Evolutionary conservation across 768 basidiomycete species (phyloP).

Genomic region (Hysterangium stoloniferum): DNA sequence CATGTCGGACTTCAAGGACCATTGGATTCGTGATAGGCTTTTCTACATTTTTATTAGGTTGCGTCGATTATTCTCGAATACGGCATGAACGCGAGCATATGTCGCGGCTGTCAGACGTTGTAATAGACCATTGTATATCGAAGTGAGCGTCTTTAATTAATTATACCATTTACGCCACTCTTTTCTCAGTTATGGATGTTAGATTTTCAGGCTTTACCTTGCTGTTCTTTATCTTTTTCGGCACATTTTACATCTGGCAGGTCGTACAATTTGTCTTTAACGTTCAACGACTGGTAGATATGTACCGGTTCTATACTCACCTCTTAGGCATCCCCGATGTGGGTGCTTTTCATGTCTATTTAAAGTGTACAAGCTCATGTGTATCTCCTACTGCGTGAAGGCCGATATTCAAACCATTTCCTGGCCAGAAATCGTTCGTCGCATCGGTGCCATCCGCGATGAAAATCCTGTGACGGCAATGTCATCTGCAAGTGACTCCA

Average conservation of each 20-base stretch:
- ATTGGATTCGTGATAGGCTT: constrained; percentile 98
- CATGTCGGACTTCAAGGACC: constrained; percentile 48
- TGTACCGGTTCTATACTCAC: constrained; percentile 95
- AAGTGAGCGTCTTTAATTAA: constrained; percentile 43
- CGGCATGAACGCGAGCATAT: constrained; percentile 45
- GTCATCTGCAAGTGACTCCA: constrained; percentile 48
- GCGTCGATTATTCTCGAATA: constrained; percentile 85
- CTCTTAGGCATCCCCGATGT: constrained; percentile 94
- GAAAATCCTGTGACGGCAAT: constrained; percentile 89
- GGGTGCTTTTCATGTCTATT: constrained; percentile 19
- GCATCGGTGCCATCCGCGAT: constrained; percentile 84
- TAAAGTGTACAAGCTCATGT: constrained; percentile 13
- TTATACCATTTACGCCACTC: neutral
- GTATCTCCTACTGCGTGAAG: constrained; percentile 41
- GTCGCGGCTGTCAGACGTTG: constrained; percentile 67
- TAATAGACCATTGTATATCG: constrained; percentile 78
- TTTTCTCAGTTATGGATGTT: neutral
- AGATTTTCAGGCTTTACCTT: constrained; percentile 83
- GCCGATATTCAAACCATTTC: constrained; percentile 96
- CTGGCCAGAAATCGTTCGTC: constrained; percentile 90
- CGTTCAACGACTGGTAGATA: constrained; percentile 74
- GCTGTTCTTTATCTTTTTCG: constrained; percentile 78
- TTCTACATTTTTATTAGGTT: constrained; percentile 92
- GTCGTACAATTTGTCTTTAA: constrained; percentile 71
- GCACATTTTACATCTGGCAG: constrained; percentile 86